Conservation (phyloP, 306 rosid genomes). For the Acacia crassicarpa region DNA sequence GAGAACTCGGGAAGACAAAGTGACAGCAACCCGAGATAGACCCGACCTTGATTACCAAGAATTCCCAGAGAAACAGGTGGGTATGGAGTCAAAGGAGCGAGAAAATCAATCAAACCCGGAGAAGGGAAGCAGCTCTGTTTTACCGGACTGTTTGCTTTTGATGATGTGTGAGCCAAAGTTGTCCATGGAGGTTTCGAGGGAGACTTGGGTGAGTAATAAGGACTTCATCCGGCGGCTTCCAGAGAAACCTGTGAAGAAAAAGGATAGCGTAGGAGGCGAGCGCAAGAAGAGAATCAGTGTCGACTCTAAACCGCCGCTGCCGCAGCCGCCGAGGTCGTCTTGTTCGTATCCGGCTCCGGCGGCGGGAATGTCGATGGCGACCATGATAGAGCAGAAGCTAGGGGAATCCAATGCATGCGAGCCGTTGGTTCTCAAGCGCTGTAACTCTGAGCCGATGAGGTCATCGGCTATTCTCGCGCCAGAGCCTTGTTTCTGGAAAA, state of each 20-base stretch:
- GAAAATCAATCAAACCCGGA: conserved; percentile 30
- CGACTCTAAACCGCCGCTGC: conserved; percentile 25
- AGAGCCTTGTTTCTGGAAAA: conserved; percentile 87
- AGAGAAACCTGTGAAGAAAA: conserved; percentile 49
- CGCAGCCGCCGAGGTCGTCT: conserved; percentile 62
- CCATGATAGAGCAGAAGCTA: conserved; percentile 77
- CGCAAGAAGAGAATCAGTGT: conserved; percentile 41
- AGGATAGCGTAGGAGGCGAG: conserved; percentile 30
- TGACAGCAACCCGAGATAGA: conserved; percentile 25
- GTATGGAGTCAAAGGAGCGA: conserved; percentile 32
- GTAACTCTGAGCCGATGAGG: conserved; percentile 96
- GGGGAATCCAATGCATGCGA: conserved; percentile 60
- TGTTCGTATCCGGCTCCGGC: conserved; percentile 63
- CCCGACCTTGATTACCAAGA: conserved; percentile 29
- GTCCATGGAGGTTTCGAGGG: conserved; percentile 97
- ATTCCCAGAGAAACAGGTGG: conserved; percentile 1
- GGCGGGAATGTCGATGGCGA: conserved; percentile 60
- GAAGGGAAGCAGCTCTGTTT: conserved; percentile 26
- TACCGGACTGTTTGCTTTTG: conserved; percentile 84
- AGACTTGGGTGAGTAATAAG: conserved; percentile 89
- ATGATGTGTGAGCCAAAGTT: conserved; percentile 98
- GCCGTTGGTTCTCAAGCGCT: conserved; percentile 85
- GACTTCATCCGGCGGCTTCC: conserved; percentile 84
- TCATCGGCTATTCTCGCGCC: conserved; percentile 66
- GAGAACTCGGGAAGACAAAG: conserved; percentile 28